Base-by-base conservation (phyloP, 2,329 filamentous ascomycete genomes). In the Ophiognomonia clavigignenti-juglandacearum region DNA sequence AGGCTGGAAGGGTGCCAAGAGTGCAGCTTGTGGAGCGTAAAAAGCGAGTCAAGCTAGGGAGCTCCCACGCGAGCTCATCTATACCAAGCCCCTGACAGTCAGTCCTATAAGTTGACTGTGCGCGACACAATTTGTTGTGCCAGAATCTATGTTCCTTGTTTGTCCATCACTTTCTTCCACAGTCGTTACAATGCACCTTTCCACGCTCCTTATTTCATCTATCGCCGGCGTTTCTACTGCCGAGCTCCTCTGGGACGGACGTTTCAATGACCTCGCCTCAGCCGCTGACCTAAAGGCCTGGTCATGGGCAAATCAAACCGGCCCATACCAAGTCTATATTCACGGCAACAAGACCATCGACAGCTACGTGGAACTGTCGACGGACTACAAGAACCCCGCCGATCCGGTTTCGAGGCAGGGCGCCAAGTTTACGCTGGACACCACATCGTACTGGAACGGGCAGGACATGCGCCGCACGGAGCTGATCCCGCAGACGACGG, bases 391-490 rank as follows among this genome's bases (percentile, higher is more conserved):
- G 31, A 34, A 34, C n/a, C 31, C 31, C 8, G 31, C 31, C 5
- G 31, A 34, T 16, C 16, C 31, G 0, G 70, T 69, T 40, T 82
- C 79, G 41, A 74, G 68, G 29, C 77, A 86, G 64, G 85, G 85
- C 16, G 79, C 77, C 55, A 83, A 84, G 60, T 80, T 88, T 64
- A 85, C 80, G 4, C 82, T 88, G 41, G 69, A 73, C 58, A 63
- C 64, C 57, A 83, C 77, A 1, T 74, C 84, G 1, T 85, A 79
- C 62, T 88, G 84, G 84, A 83, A 88, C 64, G 81, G 79, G 19
- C 82, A 86, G 60, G 78, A 64, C 39, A 88, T 88, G 85, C 80
- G 83, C 61, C 76, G 85, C 43, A 87, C 82, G 0, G 85, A 88
- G 66, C 69, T 88, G 51, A 88, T 89, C 54, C 84, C 85, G 8